These are phyloP conservation scores for Cystofilobasidium macerans DNA, from an alignment of 768 basidiomycete genomes.

Conservation along the genomic window DNA sequence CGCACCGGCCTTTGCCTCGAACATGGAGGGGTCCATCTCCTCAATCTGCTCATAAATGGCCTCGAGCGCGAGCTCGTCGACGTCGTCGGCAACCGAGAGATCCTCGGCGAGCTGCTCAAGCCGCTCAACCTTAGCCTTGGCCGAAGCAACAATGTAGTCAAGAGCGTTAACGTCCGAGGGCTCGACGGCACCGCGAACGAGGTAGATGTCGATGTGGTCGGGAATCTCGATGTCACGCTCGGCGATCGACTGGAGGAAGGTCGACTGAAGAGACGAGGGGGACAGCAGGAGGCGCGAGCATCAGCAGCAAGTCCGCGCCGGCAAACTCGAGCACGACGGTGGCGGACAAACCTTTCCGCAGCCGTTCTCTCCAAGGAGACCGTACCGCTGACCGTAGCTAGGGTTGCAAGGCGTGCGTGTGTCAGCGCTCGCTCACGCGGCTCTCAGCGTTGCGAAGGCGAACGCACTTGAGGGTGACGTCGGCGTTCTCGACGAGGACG, in stretches of 20 bases:
- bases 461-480: conserved; percentile 37
- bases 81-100: conserved; percentile 72
- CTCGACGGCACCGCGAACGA: conserved; percentile 90
- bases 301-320: background rate
- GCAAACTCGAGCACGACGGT: background rate
- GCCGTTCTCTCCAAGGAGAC: conserved; percentile 91
- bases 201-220: conserved; percentile 90
- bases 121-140: conserved; percentile 80
- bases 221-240: conserved; percentile 93
- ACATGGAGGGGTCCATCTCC: conserved; percentile 88
- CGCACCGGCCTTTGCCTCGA: conserved; percentile 88
- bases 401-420: background rate
- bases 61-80: conserved; percentile 80
- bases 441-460: background rate
- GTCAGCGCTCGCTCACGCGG: background rate
- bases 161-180: conserved; percentile 91
- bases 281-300: background rate
- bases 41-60: conserved; percentile 89
- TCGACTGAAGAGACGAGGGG: conserved; percentile 52
- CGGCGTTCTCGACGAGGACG: conserved; percentile 45
- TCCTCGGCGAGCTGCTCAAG: conserved; percentile 92
- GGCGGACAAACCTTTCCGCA: conserved; percentile 72
- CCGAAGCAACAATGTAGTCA: conserved; percentile 89
- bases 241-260: conserved; percentile 88
- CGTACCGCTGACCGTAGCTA: conserved; percentile 52